A percentile compares a stretch with the other conserved stretches of the same genome.
These are phyloP conservation scores for Neurospora sp. DNA, from an alignment of 495 filamentous ascomycete genomes.

Conservation along the genomic window DNA sequence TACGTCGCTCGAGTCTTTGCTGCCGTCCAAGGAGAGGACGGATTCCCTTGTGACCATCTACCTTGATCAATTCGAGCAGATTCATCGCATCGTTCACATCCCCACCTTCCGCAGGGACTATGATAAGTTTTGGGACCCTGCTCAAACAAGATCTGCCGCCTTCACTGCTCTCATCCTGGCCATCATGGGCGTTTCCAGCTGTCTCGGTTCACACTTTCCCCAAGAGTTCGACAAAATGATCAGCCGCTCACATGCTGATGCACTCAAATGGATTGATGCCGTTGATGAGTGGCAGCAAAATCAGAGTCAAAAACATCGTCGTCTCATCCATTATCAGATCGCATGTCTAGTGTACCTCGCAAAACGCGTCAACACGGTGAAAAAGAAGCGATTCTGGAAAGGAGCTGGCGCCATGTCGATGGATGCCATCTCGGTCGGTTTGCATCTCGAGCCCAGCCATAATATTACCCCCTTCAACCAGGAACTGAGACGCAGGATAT, in stretches of 20 bases:
- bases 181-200: slow-evolving; percentile 32
- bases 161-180: slow-evolving; percentile 36
- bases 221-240: slow-evolving; percentile 29
- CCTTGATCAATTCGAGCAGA: slow-evolving; percentile 35
- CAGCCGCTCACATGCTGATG: slow-evolving; percentile 19
- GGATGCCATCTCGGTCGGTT: slow-evolving; percentile 45
- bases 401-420: slow-evolving; percentile 43
- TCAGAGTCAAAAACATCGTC: slow-evolving; percentile 33
- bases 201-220: slow-evolving; percentile 20
- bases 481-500: slow-evolving; percentile 57
- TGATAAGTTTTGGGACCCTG: slow-evolving; percentile 33
- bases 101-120: slow-evolving; percentile 35
- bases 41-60: slow-evolving; percentile 31
- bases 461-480: slow-evolving; percentile 41
- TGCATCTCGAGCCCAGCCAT: slow-evolving; percentile 41
- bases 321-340: slow-evolving; percentile 36
- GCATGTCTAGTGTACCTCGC: slow-evolving; percentile 33
- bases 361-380: slow-evolving; percentile 35
- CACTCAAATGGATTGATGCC: slow-evolving; percentile 28
- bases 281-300: slow-evolving; percentile 26
- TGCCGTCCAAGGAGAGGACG: slow-evolving; percentile 26
- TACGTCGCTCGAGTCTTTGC: slow-evolving; percentile 25
- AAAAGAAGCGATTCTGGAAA: slow-evolving; percentile 46
- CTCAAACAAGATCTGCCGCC: slow-evolving; percentile 27
- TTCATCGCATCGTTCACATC: slow-evolving; percentile 37